Conservation (phyloP, 2,329 filamentous ascomycete genomes). For the Tolypocladium amazonense region DNA sequence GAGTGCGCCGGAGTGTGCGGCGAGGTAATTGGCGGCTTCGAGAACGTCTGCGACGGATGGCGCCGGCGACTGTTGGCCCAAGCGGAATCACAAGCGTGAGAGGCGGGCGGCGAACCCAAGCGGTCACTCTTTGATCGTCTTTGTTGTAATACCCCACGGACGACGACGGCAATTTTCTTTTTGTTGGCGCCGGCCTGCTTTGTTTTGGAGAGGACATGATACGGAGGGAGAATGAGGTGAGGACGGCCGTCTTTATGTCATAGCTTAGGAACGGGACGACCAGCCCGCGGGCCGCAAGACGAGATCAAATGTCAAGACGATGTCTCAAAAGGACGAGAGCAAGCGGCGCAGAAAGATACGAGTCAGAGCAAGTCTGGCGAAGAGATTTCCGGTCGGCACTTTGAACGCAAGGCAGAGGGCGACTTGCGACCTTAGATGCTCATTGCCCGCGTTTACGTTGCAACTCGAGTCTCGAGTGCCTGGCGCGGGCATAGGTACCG, state of each 20-base stretch:
- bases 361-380: background rate
- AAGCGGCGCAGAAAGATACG: background rate
- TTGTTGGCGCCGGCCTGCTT: background rate
- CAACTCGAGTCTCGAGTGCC: too few species aligned
- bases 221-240: background rate
- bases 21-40: slow-evolving; percentile 86
- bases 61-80: slow-evolving; percentile 62
- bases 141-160: background rate
- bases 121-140: background rate
- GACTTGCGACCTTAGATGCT: too few species aligned
- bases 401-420: background rate
- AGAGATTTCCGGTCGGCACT: background rate
- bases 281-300: background rate
- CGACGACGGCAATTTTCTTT: background rate
- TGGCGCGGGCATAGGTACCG: background rate
- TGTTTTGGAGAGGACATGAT: background rate
- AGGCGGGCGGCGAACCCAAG: background rate
- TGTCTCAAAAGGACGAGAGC: background rate
- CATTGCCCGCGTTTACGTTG: too few species aligned
- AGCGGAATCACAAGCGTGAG: slow-evolving; percentile 37
- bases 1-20: slow-evolving; percentile 78
- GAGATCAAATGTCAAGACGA: background rate
- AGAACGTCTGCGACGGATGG: slow-evolving; percentile 80
- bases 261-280: background rate
- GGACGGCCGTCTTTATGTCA: background rate